phyloP scores from a whole-genome alignment of 495 filamentous ascomycete species.

The Sporormia fimetaria region DNA sequence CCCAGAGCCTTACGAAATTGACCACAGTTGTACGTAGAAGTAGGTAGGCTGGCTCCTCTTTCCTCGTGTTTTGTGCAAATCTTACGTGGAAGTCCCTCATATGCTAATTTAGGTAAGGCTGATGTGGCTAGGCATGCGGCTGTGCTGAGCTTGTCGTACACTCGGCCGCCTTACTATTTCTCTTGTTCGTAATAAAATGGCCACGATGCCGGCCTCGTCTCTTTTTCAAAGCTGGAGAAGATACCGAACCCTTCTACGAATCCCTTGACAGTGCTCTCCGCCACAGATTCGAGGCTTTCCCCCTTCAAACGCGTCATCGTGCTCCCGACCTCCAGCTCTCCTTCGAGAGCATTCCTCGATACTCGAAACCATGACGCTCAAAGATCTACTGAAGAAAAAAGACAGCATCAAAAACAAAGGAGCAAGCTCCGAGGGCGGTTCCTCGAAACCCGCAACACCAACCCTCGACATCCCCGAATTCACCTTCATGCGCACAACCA shows the following conservation, averaged over 20 bases:
- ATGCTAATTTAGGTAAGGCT: too few relatives aligned
- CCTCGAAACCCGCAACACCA: slow-evolving; percentile 6
- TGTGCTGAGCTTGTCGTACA: slow-evolving; percentile 14
- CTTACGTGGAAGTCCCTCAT: too few relatives aligned
- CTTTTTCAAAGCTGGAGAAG: slow-evolving; percentile 9
- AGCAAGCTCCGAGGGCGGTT: background rate
- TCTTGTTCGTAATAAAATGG: slow-evolving; percentile 1
- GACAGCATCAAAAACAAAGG: slow-evolving; percentile 41
- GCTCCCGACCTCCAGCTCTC: background rate
- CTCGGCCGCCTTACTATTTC: slow-evolving; percentile 21
- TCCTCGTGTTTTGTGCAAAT: too few relatives aligned
- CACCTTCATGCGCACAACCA: slow-evolving; percentile 76
- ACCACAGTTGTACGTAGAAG: too few relatives aligned
- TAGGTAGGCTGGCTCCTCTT: too few relatives aligned
- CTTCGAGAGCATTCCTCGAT: background rate
- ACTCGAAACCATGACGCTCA: slow-evolving; percentile 50
- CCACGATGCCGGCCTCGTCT: slow-evolving; percentile 10
- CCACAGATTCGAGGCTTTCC: background rate
- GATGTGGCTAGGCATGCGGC: slow-evolving; percentile 15
- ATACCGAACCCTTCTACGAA: slow-evolving; percentile 16
- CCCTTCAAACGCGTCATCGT: background rate
- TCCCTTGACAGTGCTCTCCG: slow-evolving; percentile 5
- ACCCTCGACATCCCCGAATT: slow-evolving; percentile 51
- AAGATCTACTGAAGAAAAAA: slow-evolving; percentile 65
- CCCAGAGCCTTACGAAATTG: too few relatives aligned